Percentiles rank a stretch among this genome's conserved stretches.
Evolutionary conservation across 1,139 yeast species (phyloP).

Genomic region (Geotrichum reessii): DNA sequence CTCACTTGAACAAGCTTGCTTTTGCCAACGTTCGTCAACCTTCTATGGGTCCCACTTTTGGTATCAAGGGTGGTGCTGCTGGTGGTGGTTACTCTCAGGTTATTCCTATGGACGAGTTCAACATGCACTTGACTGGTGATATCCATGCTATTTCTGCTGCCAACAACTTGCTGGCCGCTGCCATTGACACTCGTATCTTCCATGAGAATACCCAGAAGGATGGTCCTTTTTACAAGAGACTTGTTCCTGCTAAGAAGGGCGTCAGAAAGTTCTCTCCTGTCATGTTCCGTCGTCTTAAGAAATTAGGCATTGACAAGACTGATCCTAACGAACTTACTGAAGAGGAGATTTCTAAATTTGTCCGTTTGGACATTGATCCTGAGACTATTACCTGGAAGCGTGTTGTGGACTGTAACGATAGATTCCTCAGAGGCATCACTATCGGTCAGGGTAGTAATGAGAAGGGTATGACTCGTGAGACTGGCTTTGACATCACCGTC

Average conservation of each 20-base stretch:
- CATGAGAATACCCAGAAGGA: constrained; percentile 94
- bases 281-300: constrained; percentile 70
- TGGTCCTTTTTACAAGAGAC: constrained; percentile 76
- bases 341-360: constrained; percentile 72
- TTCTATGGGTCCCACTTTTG: constrained; percentile 98
- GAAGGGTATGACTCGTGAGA: constrained; percentile 79
- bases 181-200: constrained; percentile 95
- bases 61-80: constrained; percentile 99
- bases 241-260: constrained; percentile 86
- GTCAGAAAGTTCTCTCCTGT: constrained; percentile 68
- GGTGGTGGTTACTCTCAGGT: constrained; percentile 99
- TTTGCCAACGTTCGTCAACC: constrained; percentile 98
- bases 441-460: constrained; percentile 94
- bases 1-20: constrained; percentile 78
- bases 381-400: constrained; percentile 94
- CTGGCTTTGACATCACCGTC: constrained; percentile 95
- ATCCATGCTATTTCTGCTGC: constrained; percentile 97
- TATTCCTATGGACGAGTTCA: constrained; percentile 98
- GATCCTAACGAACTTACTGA: constrained; percentile 76
- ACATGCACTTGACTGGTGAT: constrained; percentile 97
- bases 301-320: constrained; percentile 74
- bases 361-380: constrained; percentile 86
- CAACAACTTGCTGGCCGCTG: constrained; percentile 92
- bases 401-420: constrained; percentile 93
- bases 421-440: constrained; percentile 86